Evolutionary conservation across 805 yeast genomes (phyloP), one percentile per base, ranked within the genome.

Genomic region (Torulaspora franciscae): DNA sequence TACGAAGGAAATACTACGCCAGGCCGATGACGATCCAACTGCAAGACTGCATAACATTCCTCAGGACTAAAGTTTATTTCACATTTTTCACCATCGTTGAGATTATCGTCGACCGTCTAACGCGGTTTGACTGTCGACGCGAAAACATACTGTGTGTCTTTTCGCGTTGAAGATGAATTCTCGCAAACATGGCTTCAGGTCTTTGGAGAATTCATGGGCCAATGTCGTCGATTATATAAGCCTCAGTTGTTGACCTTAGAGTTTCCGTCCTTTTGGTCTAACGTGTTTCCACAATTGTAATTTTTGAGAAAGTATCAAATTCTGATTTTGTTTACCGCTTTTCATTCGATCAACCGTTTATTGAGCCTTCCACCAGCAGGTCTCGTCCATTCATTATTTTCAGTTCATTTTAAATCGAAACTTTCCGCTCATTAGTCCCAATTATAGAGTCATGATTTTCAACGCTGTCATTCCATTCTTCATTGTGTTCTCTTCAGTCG

Each of bases 351-450:
- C 42, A 32, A 33, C 27, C 32, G 17, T 14, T 30, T 37, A 42
- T 29, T 47, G 58, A 55, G 58, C 58, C 51, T 37, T 50, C 38
- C 13, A 22, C 22, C 28, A 32, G 41, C 38, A 33, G 55, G 58
- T 55, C 58, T 55, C 58, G 58, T 55, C 58, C 58, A 55, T 42
- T 55, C 58, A 32, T 54, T 51, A 37, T 33, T 30, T 14, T 33
- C 9, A 30, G 27, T 24, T 36, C 28, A 24, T 17, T 27, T 27
- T 22, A 7, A 14, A n/a, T 29, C 44, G 15, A 30, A 26, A 19
- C 10, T 8, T 23, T 23, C 28, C 28, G 22, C 36, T 17, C 33
- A 17, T 30, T 38, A 25, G 22, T 22, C 34, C 44, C 40, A 30
- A 42, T 37, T 36, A 45, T 27, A 23, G 39, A 36, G 40, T 17